These are phyloP conservation scores for Mortierella sp. DNA, from an alignment of 371 early-diverging fungal genomes.

Conservation along the genomic window DNA sequence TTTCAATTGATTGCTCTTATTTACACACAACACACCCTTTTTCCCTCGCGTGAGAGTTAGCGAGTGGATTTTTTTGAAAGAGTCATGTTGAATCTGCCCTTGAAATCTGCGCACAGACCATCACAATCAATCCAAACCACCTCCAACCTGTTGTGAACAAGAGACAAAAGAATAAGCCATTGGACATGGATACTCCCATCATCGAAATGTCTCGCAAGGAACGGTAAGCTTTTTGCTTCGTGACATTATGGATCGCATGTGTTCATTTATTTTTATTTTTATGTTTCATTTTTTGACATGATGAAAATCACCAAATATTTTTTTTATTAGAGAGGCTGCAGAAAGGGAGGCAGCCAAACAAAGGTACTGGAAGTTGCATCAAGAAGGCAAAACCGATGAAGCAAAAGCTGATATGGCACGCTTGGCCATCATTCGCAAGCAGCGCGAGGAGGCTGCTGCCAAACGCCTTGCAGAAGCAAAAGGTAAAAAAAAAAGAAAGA, in stretches of 20 bases:
- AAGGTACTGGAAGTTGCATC: slow-evolving; percentile 71
- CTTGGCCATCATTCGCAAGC: slow-evolving; percentile 73
- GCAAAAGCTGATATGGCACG: slow-evolving; percentile 76
- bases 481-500: slow-evolving; percentile 39
- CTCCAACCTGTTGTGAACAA: slow-evolving; percentile 40
- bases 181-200: slow-evolving; percentile 57
- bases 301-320: background rate
- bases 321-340: slow-evolving; percentile 56
- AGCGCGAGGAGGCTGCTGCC: slow-evolving; percentile 76
- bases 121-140: slow-evolving; percentile 62
- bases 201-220: slow-evolving; percentile 63
- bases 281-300: background rate
- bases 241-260: too few relatives aligned
- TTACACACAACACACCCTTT: background rate
- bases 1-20: slow-evolving; percentile 1
- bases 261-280: too few relatives aligned
- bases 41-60: background rate
- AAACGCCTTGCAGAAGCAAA: slow-evolving; percentile 66
- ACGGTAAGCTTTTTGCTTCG: slow-evolving; percentile 28
- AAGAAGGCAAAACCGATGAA: slow-evolving; percentile 79
- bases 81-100: slow-evolving; percentile 1
- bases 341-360: slow-evolving; percentile 72
- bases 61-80: background rate
- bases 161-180: slow-evolving; percentile 57
- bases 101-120: slow-evolving; percentile 15